A percentile compares a stretch with the other conserved stretches of the same genome.
Conservation (phyloP, 2,329 filamentous ascomycete genomes). For the Xylariales sp. region DNA sequence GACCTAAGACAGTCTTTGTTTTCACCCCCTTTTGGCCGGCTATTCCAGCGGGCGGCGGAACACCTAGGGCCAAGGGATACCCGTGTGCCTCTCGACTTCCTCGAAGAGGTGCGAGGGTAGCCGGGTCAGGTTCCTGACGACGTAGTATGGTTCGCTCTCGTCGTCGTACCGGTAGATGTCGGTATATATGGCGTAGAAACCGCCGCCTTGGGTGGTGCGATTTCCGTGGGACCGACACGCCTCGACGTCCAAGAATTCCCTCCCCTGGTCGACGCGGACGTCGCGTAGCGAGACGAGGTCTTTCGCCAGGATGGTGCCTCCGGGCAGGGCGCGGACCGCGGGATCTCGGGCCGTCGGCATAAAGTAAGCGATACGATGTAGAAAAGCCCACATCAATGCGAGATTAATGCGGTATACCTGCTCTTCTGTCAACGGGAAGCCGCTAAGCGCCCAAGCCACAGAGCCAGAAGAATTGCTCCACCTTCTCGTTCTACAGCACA, state of each 20-base stretch:
- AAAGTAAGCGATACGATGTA: slow-evolving; percentile 14
- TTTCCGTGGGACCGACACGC: background rate
- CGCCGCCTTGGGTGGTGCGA: background rate
- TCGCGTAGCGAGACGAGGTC: slow-evolving; percentile 5
- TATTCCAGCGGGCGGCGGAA: slow-evolving; percentile 40
- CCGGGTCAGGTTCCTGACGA: background rate
- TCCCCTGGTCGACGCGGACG: background rate
- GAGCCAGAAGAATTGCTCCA: too few species aligned
- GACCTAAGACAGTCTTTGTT: too few species aligned
- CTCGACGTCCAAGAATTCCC: slow-evolving; percentile 9
- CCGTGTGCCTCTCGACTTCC: background rate
- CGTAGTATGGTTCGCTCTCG: background rate
- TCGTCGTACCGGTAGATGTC: background rate
- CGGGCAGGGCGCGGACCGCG: background rate
- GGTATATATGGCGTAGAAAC: slow-evolving; percentile 1
- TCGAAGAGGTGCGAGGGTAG: background rate
- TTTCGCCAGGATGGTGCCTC: background rate
- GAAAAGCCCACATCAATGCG: slow-evolving; percentile 15
- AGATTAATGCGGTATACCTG: background rate
- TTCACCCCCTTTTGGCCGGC: too few species aligned
- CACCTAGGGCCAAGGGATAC: slow-evolving; percentile 31
- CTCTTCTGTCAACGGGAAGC: background rate
- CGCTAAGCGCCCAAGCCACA: too few species aligned
- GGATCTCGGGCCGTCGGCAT: background rate
- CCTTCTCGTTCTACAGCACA: too few species aligned